Evolutionary conservation across 2,329 filamentous ascomycete genomes (phyloP), one percentile per base, ranked within the genome.

Genomic region (Endoconidiophora polonica): DNA sequence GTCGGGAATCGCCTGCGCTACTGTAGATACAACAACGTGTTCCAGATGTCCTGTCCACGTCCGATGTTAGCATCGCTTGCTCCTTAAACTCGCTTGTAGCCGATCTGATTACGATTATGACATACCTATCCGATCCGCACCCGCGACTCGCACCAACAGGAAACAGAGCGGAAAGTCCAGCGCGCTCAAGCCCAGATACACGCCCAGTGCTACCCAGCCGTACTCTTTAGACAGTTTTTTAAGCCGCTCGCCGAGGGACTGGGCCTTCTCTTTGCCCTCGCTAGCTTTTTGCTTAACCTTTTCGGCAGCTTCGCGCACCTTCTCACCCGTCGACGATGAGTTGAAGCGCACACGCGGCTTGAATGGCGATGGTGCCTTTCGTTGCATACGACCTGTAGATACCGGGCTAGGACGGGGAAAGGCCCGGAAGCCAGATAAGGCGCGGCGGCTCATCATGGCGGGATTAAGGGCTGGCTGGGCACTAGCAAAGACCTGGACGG

Each of bases 161-260:
- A 94, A 98, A 67, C 90, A 96, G 62, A 96, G 85, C 0, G 91
- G 91, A 56, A 96, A 94, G 66, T 98, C 91, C 47, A 94, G 67
- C 37, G 84, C 82, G 40, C 84, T 88, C 49, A 98, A 67, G 1
- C 71, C 72, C 9, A 95, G 65, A 64, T 98, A 98, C 12, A 98
- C 85, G n/a, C 87, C 90, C 4, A 95, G 65, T 1, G 88, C 88
- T 3, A 84, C 76, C 86, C 88, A 96, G 39, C 91, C 91, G 64
- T 98, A 98, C 64, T 96, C 90, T 55, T 81, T 79, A 2, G 83
- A 87, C 43, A 98, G 74, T 61, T 85, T 86, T 65, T 81, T 87
- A 61, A 96, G 68, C 23, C 82, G 75, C 55, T 79, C 78, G 2
- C 80, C 81, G 40, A 91, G 63, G 5, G 79, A 76, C 40, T 50